Evolutionary conservation across 176 grass and related monocot species (phyloP).

Genomic region (Metroxylon sagu): DNA sequence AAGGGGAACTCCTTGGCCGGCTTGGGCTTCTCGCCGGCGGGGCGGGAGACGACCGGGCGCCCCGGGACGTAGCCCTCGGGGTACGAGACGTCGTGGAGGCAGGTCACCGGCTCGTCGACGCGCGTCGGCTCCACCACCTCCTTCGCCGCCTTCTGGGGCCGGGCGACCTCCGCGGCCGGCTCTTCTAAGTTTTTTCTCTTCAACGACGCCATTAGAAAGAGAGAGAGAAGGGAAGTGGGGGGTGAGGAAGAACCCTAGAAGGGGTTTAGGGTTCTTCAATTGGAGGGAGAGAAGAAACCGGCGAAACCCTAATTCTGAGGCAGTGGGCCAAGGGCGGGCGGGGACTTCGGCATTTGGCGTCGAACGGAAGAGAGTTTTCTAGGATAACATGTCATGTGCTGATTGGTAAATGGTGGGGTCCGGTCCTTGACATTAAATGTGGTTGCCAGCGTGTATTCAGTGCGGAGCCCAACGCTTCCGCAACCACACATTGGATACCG

Average conservation of each 20-base stretch:
- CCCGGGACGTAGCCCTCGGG: slow-evolving; percentile 46
- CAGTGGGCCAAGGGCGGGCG: too few relatives aligned
- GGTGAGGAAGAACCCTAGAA: background rate
- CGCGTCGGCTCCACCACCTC: background rate
- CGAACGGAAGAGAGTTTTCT: too few relatives aligned
- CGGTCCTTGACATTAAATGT: too few relatives aligned
- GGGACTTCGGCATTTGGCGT: too few relatives aligned
- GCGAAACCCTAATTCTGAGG: too few relatives aligned
- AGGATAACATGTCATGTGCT: too few relatives aligned
- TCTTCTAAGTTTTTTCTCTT: slow-evolving; percentile 57
- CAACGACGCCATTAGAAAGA: slow-evolving; percentile 32
- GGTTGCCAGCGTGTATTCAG: too few relatives aligned
- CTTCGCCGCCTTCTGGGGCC: slow-evolving; percentile 27
- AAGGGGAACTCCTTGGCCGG: slow-evolving; percentile 76
- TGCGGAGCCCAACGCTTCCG: too few relatives aligned
- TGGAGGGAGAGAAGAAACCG: background rate
- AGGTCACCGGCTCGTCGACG: slow-evolving; percentile 36
- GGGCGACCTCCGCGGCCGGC: background rate
- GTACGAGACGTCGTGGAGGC: slow-evolving; percentile 94
- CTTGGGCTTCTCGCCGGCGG: slow-evolving; percentile 12
- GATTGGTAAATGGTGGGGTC: too few relatives aligned
- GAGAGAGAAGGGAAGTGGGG: background rate
- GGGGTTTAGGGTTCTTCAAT: slow-evolving; percentile 39
- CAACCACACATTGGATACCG: too few relatives aligned
- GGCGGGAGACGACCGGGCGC: background rate